Evolutionary conservation across 2,329 filamentous ascomycete genomes (phyloP), one percentile per base, ranked within the genome.

Genomic region (Aspergillus tubingensis): DNA sequence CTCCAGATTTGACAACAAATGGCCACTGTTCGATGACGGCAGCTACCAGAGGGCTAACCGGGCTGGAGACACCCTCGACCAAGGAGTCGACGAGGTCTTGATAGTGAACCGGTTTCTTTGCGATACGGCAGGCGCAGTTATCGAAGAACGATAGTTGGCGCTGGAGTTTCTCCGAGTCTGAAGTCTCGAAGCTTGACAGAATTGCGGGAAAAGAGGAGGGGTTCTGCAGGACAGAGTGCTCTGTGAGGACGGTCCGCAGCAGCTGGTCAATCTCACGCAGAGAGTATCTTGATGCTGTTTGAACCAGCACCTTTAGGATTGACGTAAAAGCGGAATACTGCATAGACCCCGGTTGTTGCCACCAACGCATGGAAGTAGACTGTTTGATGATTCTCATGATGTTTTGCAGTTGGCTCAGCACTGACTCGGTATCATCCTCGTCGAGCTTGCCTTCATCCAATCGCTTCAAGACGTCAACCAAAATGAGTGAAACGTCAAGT

Each of bases 311-410:
- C 62, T 75, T 79, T 52, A 79, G 62, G 39, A 80, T 74, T 4
- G 76, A 77, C 15, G 73, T 75, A 64, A 78, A 76, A 19, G 77
- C 73, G 47, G 77, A 76, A 58, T 74, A 74, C 65, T 79, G 75
- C 65, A 82, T 74, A 11, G 74, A 72, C 11, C 73, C 72, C 61
- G 56, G 15, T 4, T 91, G 93, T 63, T 90, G 84, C 80, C 95
- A 97, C 94, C 94, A 98, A 63, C 90, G 87, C 88, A 96, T 95
- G 5, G 88, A 88, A 0, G 91, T 87, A 3, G 92, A 96, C 68
- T 88, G 86, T 63, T 87, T 86, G 3, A 93, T 92, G 72, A 97
- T 91, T 30, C 87, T 84, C 17, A 96, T 85, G 17, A 96, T 81
- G 72, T 94, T 91, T 72, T 92, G 88, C 27, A 97, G 80, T 75